phyloP scores from a whole-genome alignment of 1,139 yeast species.

The Blastobotrys aristatus region DNA sequence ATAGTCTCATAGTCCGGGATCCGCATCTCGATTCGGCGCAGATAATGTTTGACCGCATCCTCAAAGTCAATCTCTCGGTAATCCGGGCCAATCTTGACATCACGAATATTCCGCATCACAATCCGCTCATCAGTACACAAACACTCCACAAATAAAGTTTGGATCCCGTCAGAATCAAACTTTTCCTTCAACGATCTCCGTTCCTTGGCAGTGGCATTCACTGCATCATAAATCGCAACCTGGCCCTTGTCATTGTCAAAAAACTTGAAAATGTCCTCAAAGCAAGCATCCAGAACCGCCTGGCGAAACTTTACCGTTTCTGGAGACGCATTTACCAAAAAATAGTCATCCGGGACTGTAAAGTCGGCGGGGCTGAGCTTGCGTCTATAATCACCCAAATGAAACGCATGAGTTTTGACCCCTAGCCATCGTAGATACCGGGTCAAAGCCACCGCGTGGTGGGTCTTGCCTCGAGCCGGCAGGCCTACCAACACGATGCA shows the following conservation, averaged over 20 bases:
- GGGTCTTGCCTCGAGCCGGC: constrained; percentile 96
- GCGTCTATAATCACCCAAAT: constrained; percentile 87
- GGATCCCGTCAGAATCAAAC: constrained; percentile 57
- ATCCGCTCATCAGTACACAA: constrained; percentile 70
- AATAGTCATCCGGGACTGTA: constrained; percentile 64
- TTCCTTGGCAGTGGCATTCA: constrained; percentile 72
- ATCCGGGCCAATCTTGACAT: constrained; percentile 79
- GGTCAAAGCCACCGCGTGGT: constrained; percentile 83
- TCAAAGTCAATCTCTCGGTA: constrained; percentile 64
- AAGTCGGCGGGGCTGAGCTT: constrained; percentile 41
- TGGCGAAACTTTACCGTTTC: constrained; percentile 55
- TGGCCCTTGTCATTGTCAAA: constrained; percentile 77
- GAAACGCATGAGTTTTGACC: constrained; percentile 86
- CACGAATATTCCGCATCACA: constrained; percentile 71
- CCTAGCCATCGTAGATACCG: constrained; percentile 92
- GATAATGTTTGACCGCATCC: constrained; percentile 41
- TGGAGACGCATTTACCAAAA: constrained; percentile 56
- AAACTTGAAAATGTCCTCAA: constrained; percentile 64
- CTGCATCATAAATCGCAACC: constrained; percentile 94
- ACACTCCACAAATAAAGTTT: constrained; percentile 82
- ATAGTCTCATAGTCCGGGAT: constrained; percentile 45
- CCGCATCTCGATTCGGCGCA: constrained; percentile 41
- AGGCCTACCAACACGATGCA: constrained; percentile 86
- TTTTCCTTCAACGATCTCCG: constrained; percentile 53
- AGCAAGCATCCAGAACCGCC: constrained; percentile 57